Evolutionary conservation across 177 flowering plant species (phyloP).

Genomic region (Telopea speciosissima): DNA sequence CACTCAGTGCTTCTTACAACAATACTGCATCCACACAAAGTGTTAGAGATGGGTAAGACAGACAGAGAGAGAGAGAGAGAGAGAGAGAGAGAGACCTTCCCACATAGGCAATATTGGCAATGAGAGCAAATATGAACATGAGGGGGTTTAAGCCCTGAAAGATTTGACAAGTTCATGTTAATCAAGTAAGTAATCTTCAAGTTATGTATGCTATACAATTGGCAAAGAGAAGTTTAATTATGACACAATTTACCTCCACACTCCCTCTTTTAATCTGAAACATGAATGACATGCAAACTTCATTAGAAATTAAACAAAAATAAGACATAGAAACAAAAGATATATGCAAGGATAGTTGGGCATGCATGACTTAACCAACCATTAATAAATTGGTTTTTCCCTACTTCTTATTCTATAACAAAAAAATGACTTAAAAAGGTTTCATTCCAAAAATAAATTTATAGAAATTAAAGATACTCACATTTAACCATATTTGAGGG

Average conservation of each 20-base stretch:
- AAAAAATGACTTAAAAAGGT: too few species aligned
- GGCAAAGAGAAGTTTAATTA: neutral
- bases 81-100: constrained; percentile 44
- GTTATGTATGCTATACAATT: neutral
- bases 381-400: too few species aligned
- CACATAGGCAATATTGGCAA: constrained; percentile 72
- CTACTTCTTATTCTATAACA: too few species aligned
- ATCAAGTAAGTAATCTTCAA: too few species aligned
- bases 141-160: constrained; percentile 81
- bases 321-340: neutral
- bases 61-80: constrained; percentile 17
- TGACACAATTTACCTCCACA: constrained; percentile 56
- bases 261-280: constrained; percentile 81
- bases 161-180: neutral
- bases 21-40: constrained; percentile 45
- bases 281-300: constrained; percentile 7
- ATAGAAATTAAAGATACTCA: constrained; percentile 22
- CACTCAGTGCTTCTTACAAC: constrained; percentile 66
- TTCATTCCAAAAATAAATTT: neutral
- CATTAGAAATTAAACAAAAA: neutral
- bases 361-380: neutral
- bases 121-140: constrained; percentile 84
- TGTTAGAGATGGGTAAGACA: neutral
- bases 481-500: constrained; percentile 85
- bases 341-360: neutral